Base-by-base conservation (phyloP, 2,329 filamentous ascomycete genomes). In the Sclerotiophoma versabilis region DNA sequence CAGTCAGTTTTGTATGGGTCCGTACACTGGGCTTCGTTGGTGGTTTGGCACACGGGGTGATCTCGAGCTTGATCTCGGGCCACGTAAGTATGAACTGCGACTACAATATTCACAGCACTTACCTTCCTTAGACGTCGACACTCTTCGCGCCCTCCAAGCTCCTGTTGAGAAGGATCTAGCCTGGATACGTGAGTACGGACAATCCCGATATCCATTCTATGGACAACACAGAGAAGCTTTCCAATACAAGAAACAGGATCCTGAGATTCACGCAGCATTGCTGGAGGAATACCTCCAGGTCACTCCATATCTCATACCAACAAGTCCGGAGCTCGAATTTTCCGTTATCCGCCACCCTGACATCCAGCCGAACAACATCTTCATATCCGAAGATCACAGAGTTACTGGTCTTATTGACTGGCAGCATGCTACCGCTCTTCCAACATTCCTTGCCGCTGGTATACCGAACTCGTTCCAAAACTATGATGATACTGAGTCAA, bases 401-500 rank as follows among this genome's bases (percentile, higher is more conserved):
- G 72, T 79, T 19, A 63, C 62, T 23, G 55, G 73, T 25, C 54
- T 79, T 1, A 76, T 79, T 29, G 76, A 80, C 54, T 79, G 75
- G 76, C 75, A 79, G 59, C 68, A 78, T 57, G 63, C 63, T 32
- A 37, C 66, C 2, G 60, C 71, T 22, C 69, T 77, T n/a, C 77
- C 75, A 4, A 70, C 72, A 9, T 73, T 76, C 42, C 64, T 77
- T 5, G 63, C 67, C 11, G 66, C 72, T 29, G 73, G 73, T 2
- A 76, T 80, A 39, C 77, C 77, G 20, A 63, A 64, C 6, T 58
- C 59, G 23, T 75, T 80, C 54, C 69, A 77, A 56, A 79, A 79
- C 50, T 78, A 76, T 57, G 60, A 64, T 22, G 73, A 76, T 54
- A 57, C 49, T 34, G 60, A 65, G 53, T 71, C 63, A 27, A 52